Percentiles rank a stretch among this genome's conserved stretches.
phyloP scores from a whole-genome alignment of 2,329 filamentous ascomycete genomes.

The Paracamarosporium sp. region DNA sequence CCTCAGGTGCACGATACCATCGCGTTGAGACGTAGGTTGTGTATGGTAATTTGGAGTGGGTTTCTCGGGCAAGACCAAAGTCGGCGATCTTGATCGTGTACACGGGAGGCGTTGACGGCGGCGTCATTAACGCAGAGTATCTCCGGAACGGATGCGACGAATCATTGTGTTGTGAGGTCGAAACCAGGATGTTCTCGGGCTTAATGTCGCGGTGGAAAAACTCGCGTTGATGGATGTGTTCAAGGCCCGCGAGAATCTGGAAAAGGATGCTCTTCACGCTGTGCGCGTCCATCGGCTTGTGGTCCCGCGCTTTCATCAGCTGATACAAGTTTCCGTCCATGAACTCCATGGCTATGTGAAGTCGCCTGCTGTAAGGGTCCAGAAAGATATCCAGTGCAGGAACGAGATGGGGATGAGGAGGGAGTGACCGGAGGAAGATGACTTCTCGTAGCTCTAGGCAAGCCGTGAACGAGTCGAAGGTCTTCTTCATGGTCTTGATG shows the following conservation, averaged over 20 bases:
- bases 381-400: conserved; percentile 98
- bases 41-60: conserved; percentile 93
- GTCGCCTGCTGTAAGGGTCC: conserved; percentile 92
- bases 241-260: conserved; percentile 93
- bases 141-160: conserved; percentile 84
- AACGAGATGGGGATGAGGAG: conserved; percentile 89
- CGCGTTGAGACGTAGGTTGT: conserved; percentile 98
- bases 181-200: conserved; percentile 97
- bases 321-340: conserved; percentile 99
- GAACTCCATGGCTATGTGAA: conserved; percentile 99
- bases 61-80: conserved; percentile 96
- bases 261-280: conserved; percentile 98
- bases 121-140: conserved; percentile 92
- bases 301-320: conserved; percentile 96
- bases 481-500: conserved; percentile 99
- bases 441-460: conserved; percentile 96
- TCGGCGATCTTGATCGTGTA: conserved; percentile 99
- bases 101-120: conserved; percentile 88
- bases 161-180: conserved; percentile 84
- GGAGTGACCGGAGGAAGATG: conserved; percentile 91
- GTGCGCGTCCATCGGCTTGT: conserved; percentile 87
- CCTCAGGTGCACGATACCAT: conserved; percentile 95
- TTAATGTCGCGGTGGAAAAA: conserved; percentile 99
- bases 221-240: conserved; percentile 95
- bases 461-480: conserved; percentile 87